phyloP scores from a whole-genome alignment of 2,329 filamentous ascomycete species.

The Diaporthe citri region DNA sequence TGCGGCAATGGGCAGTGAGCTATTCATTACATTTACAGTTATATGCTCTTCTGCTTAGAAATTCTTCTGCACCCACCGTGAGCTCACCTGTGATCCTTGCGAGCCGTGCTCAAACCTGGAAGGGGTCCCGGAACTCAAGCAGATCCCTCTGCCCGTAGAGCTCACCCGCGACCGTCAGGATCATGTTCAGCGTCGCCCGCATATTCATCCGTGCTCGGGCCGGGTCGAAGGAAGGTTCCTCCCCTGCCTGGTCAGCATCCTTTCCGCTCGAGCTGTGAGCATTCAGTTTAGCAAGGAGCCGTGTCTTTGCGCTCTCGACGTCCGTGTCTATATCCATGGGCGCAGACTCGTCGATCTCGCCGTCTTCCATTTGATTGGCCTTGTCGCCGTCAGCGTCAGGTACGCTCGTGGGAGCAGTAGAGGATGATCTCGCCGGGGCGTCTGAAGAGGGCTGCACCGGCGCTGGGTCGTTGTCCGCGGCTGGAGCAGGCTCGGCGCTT shows the following conservation, averaged over 20 bases:
- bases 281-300: constrained; percentile 61
- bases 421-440: constrained; percentile 8
- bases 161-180: constrained; percentile 88
- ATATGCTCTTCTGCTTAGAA: background rate
- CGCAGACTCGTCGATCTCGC: constrained; percentile 52
- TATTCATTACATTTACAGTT: constrained; percentile 15
- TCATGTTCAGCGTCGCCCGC: constrained; percentile 89
- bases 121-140: constrained; percentile 78
- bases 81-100: constrained; percentile 21
- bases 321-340: constrained; percentile 48
- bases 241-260: constrained; percentile 45
- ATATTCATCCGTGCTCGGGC: constrained; percentile 61
- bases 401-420: constrained; percentile 50
- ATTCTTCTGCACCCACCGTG: constrained; percentile 20
- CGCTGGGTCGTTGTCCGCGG: constrained; percentile 14
- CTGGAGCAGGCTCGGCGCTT: background rate
- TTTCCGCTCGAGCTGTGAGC: constrained; percentile 31
- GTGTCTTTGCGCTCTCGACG: constrained; percentile 62
- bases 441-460: constrained; percentile 20
- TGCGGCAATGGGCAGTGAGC: background rate
- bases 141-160: constrained; percentile 91
- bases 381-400: constrained; percentile 40
- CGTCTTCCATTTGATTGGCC: constrained; percentile 51
- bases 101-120: constrained; percentile 54
- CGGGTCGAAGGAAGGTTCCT: constrained; percentile 46